phyloP scores from a whole-genome alignment of 2,329 filamentous ascomycete species.

The Fusarium piperis region DNA sequence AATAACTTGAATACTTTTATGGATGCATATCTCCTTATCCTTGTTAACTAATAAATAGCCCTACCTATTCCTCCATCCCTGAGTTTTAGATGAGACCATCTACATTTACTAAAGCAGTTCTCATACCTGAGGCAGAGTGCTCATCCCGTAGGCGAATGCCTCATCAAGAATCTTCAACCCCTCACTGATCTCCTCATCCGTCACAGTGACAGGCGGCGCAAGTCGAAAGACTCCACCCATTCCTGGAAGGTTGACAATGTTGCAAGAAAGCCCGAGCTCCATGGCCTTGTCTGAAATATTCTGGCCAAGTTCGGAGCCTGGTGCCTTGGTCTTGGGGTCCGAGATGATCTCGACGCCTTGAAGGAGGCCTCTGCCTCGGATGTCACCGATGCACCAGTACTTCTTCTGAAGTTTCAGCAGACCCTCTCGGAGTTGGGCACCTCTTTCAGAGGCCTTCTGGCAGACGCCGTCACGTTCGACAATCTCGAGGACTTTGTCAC shows the following conservation, averaged over 20 bases:
- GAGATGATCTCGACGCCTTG: constrained; percentile 61
- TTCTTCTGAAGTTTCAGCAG: constrained; percentile 56
- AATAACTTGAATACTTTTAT: neutral
- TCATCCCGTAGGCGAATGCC: constrained; percentile 49
- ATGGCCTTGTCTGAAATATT: constrained; percentile 55
- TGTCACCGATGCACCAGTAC: constrained; percentile 63
- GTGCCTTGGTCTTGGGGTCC: constrained; percentile 51
- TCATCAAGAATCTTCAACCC: constrained; percentile 61
- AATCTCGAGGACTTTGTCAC: constrained; percentile 64
- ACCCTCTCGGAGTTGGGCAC: constrained; percentile 54
- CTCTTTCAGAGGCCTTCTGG: constrained; percentile 52
- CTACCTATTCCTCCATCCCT: too few relatives aligned
- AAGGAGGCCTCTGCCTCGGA: constrained; percentile 61
- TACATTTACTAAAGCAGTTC: too few relatives aligned
- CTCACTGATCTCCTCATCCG: constrained; percentile 54
- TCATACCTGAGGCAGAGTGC: neutral
- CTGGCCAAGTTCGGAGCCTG: constrained; percentile 55
- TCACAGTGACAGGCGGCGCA: constrained; percentile 61
- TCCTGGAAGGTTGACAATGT: constrained; percentile 57
- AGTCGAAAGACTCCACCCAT: constrained; percentile 62
- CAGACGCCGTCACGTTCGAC: constrained; percentile 59
- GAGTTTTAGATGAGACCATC: too few relatives aligned
- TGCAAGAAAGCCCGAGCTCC: constrained; percentile 58
- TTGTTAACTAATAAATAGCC: too few relatives aligned
- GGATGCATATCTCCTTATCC: too few relatives aligned